Evolutionary conservation across 2,329 filamentous ascomycete genomes (phyloP).

Genomic region (Chaetomium olivaceum): DNA sequence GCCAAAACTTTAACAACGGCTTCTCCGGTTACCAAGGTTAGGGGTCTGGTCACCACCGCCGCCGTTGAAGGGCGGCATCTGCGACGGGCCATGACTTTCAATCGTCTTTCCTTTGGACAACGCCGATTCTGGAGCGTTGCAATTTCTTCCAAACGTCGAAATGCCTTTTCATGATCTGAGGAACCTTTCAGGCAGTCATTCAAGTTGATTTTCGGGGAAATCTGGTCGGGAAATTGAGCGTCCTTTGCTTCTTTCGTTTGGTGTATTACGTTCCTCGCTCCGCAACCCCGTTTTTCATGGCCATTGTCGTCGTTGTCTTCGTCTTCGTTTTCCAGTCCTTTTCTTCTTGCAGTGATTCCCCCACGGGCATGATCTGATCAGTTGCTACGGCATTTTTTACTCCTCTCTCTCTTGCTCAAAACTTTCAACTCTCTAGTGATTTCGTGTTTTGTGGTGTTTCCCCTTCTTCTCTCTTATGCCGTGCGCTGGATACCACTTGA

Average conservation of each 20-base stretch:
- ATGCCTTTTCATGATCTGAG: conserved; percentile 28
- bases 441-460: conserved; percentile 21
- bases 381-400: conserved; percentile 14
- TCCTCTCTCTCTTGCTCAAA: conserved; percentile 24
- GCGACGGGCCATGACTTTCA: conserved; percentile 11
- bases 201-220: conserved; percentile 28
- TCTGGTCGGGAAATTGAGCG: conserved; percentile 29
- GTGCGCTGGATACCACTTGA: conserved; percentile 36
- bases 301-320: conserved; percentile 21
- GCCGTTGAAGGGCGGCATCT: conserved; percentile 9
- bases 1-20: conserved; percentile 62
- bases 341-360: conserved; percentile 31
- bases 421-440: conserved; percentile 22
- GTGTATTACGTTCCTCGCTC: conserved; percentile 20
- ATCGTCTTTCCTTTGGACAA: conserved; percentile 20
- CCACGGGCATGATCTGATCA: conserved; percentile 28
- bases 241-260: conserved; percentile 26
- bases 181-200: conserved; percentile 28
- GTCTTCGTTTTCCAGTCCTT: conserved; percentile 15
- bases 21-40: conserved; percentile 66
- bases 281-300: conserved; percentile 23
- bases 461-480: conserved; percentile 16
- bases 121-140: conserved; percentile 18
- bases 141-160: conserved; percentile 23
- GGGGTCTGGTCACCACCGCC: neutral